These are phyloP conservation scores for Vishniacozyma victoriae DNA, from an alignment of 768 basidiomycete genomes.

Conservation along the genomic window DNA sequence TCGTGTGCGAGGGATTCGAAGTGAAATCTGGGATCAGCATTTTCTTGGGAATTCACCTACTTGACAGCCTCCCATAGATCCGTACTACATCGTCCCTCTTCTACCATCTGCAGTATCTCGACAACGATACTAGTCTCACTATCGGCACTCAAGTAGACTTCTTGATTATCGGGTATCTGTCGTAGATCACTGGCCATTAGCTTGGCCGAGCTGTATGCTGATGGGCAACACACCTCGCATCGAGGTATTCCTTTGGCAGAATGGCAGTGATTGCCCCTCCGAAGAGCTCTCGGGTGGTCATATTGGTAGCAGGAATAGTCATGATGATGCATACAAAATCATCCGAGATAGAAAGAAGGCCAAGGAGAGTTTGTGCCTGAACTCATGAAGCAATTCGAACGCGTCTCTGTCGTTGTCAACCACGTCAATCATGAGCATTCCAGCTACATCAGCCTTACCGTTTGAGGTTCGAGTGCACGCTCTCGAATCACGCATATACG, in stretches of 20 bases:
- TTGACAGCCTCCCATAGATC: conserved; percentile 61
- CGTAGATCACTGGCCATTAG: conserved; percentile 55
- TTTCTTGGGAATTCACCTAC: conserved; percentile 49
- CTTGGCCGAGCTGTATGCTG: not conserved
- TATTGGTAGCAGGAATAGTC: conserved; percentile 3
- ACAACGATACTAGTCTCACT: conserved; percentile 70
- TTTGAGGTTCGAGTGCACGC: conserved; percentile 26
- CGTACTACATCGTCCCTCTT: conserved; percentile 48
- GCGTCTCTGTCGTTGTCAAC: not conserved
- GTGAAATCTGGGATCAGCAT: conserved; percentile 65
- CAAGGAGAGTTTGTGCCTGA: too few species aligned
- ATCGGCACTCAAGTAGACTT: conserved; percentile 72
- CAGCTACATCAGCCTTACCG: not conserved
- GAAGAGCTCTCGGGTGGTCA: conserved; percentile 57
- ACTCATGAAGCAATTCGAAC: too few species aligned
- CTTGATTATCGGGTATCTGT: conserved; percentile 90
- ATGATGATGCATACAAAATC: not conserved
- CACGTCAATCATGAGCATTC: not conserved
- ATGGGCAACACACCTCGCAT: conserved; percentile 69
- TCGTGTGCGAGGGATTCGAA: conserved; percentile 87
- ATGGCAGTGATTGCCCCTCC: conserved; percentile 73
- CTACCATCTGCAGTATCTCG: conserved; percentile 73
- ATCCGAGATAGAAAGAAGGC: not conserved
- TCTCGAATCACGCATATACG: conserved; percentile 35
- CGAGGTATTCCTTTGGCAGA: conserved; percentile 59